Conservation (phyloP, 2,329 filamentous ascomycete genomes). For the Fusarium pininemorale region DNA sequence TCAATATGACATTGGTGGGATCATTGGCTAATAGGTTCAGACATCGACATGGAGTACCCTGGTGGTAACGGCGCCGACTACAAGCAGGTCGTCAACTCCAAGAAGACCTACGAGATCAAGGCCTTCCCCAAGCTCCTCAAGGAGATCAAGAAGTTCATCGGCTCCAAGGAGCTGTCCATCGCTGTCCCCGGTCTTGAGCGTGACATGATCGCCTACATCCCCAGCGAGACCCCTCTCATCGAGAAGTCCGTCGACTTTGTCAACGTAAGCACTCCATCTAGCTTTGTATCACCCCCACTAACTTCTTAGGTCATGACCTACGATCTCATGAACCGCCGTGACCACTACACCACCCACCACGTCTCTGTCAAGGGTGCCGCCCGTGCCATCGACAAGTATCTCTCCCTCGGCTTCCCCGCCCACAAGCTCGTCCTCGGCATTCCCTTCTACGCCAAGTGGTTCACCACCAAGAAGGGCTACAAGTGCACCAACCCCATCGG, state of each 20-base stretch:
- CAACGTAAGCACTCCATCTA: slow-evolving; percentile 52
- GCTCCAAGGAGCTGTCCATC: slow-evolving; percentile 70
- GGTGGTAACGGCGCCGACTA: slow-evolving; percentile 76
- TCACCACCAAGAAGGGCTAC: slow-evolving; percentile 60
- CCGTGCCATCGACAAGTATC: slow-evolving; percentile 66
- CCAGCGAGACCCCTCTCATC: slow-evolving; percentile 65
- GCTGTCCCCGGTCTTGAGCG: slow-evolving; percentile 69
- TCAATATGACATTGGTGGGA: too few relatives aligned
- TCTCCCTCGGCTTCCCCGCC: slow-evolving; percentile 63
- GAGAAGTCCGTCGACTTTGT: slow-evolving; percentile 70
- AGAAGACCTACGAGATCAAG: slow-evolving; percentile 67
- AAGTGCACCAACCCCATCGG: slow-evolving; percentile 61
- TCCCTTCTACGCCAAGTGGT: slow-evolving; percentile 76
- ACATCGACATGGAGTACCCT: slow-evolving; percentile 74
- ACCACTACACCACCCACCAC: slow-evolving; percentile 71
- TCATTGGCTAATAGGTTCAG: slow-evolving; percentile 37
- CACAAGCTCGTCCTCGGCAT: slow-evolving; percentile 72
- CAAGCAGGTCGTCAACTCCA: slow-evolving; percentile 66
- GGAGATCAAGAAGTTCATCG: slow-evolving; percentile 66
- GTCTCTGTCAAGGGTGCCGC: slow-evolving; percentile 65
- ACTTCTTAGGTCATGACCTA: slow-evolving; percentile 69
- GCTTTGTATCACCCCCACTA: background rate
- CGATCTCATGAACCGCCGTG: slow-evolving; percentile 78
- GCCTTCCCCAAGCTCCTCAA: slow-evolving; percentile 69
- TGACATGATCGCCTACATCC: slow-evolving; percentile 75